Evolutionary conservation across 345 rosid species (phyloP).

Genomic region (Populus simonii): DNA sequence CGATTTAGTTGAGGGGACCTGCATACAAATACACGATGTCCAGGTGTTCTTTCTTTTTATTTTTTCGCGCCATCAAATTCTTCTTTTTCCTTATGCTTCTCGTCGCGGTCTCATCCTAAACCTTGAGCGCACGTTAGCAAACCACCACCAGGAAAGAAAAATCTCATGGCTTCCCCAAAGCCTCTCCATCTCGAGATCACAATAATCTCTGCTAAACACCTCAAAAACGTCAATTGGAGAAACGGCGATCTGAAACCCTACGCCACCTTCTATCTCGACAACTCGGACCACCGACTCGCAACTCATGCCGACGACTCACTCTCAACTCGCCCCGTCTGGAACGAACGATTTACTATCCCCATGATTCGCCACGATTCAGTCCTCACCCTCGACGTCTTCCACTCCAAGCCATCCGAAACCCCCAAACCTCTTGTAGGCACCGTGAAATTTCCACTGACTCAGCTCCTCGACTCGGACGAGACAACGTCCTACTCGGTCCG

Average conservation of each 20-base stretch:
- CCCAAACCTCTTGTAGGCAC: constrained; percentile 23
- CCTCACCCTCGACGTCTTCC: constrained; percentile 23
- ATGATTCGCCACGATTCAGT: constrained; percentile 17
- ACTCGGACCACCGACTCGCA: constrained; percentile 16
- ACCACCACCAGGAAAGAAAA: background rate
- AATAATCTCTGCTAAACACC: constrained; percentile 23
- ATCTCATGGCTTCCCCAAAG: background rate
- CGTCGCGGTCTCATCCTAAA: background rate
- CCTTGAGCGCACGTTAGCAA: constrained; percentile 24
- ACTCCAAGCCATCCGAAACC: constrained; percentile 24
- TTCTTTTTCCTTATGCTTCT: background rate
- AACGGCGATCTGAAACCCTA: constrained; percentile 27
- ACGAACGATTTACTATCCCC: constrained; percentile 26
- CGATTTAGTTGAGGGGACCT: background rate
- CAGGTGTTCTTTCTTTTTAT: background rate
- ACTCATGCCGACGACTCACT: constrained; percentile 19
- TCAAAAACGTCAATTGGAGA: constrained; percentile 24
- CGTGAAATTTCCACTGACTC: constrained; percentile 8
- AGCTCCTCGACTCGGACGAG: background rate
- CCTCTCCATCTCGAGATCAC: constrained; percentile 14
- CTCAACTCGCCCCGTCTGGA: constrained; percentile 24
- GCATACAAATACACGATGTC: too few species aligned
- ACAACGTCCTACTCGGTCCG: background rate
- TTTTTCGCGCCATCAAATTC: background rate
- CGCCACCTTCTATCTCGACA: constrained; percentile 16